Evolutionary conservation across 1,284 basidiomycete species (phyloP).

Genomic region (Mycena sp.): DNA sequence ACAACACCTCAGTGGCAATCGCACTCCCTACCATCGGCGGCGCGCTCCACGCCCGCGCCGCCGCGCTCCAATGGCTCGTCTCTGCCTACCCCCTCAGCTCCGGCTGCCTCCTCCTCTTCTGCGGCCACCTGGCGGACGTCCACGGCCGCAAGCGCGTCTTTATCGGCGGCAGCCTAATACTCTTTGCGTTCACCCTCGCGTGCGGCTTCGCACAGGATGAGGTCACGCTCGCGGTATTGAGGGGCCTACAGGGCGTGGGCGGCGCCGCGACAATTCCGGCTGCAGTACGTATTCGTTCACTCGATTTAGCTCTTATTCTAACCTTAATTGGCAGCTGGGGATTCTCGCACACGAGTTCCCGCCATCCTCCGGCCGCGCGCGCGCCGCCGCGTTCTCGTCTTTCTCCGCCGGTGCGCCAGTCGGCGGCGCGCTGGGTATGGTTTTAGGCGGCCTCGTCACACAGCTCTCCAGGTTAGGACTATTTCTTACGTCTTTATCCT

Average conservation of each 20-base stretch:
- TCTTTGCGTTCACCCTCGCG: slow-evolving; percentile 51
- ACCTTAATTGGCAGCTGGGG: slow-evolving; percentile 45
- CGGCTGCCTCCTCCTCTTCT: slow-evolving; percentile 69
- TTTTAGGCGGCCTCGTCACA: slow-evolving; percentile 60
- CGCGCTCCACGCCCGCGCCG: slow-evolving; percentile 56
- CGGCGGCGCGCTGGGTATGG: slow-evolving; percentile 58
- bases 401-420: slow-evolving; percentile 61
- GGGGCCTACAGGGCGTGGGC: slow-evolving; percentile 49
- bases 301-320: background rate
- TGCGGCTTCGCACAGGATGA: slow-evolving; percentile 44
- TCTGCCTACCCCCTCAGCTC: slow-evolving; percentile 64
- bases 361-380: slow-evolving; percentile 41
- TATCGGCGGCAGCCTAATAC: slow-evolving; percentile 54
- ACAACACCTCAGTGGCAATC: slow-evolving; percentile 52
- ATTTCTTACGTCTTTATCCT: background rate
- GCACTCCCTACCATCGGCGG: slow-evolving; percentile 64
- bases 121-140: slow-evolving; percentile 70
- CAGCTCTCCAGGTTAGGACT: slow-evolving; percentile 49
- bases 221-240: slow-evolving; percentile 43
- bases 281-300: slow-evolving; percentile 39
- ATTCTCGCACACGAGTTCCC: slow-evolving; percentile 58
- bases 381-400: slow-evolving; percentile 55
- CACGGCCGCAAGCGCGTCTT: slow-evolving; percentile 67
- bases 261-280: slow-evolving; percentile 50
- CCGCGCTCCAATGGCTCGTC: slow-evolving; percentile 69